Percentiles rank a stretch among this genome's conserved stretches.
These are phyloP conservation scores for Trichoderma parareesei DNA, from an alignment of 495 filamentous ascomycete genomes.

Conservation along the genomic window DNA sequence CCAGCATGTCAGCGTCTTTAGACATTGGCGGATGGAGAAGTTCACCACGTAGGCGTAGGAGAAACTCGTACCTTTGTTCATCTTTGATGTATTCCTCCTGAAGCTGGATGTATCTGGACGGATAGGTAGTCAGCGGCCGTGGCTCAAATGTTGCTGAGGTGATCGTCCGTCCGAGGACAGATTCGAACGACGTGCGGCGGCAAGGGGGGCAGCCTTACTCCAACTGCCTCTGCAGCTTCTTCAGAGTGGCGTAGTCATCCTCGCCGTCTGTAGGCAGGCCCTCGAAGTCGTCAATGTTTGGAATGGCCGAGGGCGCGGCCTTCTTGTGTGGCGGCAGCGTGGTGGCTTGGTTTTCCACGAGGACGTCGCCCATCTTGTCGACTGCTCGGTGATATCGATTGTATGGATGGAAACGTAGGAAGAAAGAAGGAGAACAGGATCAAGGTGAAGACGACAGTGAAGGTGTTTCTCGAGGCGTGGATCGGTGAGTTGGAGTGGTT, in stretches of 20 bases:
- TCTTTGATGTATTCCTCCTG: slow-evolving; percentile 99
- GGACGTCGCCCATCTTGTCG: slow-evolving; percentile 70
- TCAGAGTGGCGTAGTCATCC: slow-evolving; percentile 91
- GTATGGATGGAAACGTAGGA: neutral
- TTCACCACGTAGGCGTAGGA: slow-evolving; percentile 14
- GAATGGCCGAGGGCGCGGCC: slow-evolving; percentile 70
- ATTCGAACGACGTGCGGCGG: neutral
- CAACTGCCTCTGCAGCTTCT: slow-evolving; percentile 89
- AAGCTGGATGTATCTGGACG: slow-evolving; percentile 77
- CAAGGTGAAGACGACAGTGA: neutral
- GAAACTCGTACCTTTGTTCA: slow-evolving; percentile 69
- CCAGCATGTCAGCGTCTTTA: neutral
- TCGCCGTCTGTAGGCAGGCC: slow-evolving; percentile 70
- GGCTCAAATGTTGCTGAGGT: neutral
- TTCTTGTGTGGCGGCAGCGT: slow-evolving; percentile 67
- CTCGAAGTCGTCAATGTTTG: slow-evolving; percentile 83
- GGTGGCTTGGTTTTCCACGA: slow-evolving; percentile 71
- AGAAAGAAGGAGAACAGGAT: neutral
- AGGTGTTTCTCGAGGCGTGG: neutral
- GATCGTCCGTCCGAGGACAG: neutral
- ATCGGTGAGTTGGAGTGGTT: neutral
- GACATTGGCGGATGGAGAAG: neutral
- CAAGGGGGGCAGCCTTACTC: slow-evolving; percentile 47
- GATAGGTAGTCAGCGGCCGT: slow-evolving; percentile 15
- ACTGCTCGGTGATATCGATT: neutral